phyloP scores from a whole-genome alignment of 1,284 basidiomycete species.

The Ceratobasidium sp. region DNA sequence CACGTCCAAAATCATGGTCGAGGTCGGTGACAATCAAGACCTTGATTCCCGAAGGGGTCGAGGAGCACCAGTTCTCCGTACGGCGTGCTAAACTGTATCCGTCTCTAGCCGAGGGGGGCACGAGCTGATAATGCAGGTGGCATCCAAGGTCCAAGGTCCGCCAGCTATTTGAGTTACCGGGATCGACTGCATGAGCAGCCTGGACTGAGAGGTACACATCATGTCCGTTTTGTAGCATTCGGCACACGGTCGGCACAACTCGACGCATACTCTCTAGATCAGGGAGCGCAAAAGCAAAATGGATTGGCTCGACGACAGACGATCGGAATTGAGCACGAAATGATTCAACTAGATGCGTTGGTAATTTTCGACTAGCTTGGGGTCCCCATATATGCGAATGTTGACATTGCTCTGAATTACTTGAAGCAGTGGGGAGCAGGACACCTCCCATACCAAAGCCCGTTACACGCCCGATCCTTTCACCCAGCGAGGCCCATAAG shows the following conservation, averaged over 20 bases:
- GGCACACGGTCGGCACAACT: conserved; percentile 61
- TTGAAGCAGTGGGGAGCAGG: not conserved
- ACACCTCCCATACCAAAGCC: conserved; percentile 21
- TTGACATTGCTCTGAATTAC: not conserved
- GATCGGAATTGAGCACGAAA: not conserved
- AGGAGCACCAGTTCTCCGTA: conserved; percentile 10
- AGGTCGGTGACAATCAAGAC: not conserved
- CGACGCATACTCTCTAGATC: conserved; percentile 56
- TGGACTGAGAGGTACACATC: conserved; percentile 55
- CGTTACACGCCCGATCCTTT: conserved; percentile 31
- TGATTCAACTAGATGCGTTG: not conserved
- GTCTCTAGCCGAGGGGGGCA: not conserved
- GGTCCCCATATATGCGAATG: not conserved
- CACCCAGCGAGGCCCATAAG: conserved; percentile 61
- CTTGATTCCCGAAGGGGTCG: not conserved
- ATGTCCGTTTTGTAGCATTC: conserved; percentile 57
- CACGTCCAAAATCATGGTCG: conserved; percentile 8
- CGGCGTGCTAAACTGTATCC: not conserved
- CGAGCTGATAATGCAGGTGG: conserved; percentile 45
- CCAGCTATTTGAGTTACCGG: not conserved
- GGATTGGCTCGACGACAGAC: not conserved
- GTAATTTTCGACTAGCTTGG: not conserved
- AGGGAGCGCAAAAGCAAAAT: conserved; percentile 57
- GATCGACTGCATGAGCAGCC: conserved; percentile 2
- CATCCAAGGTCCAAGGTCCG: conserved; percentile 36